A percentile compares a stretch with the other conserved stretches of the same genome.
Conservation (phyloP, 1,284 basidiomycete genomes). For the Fomitopsis schrenkii region DNA sequence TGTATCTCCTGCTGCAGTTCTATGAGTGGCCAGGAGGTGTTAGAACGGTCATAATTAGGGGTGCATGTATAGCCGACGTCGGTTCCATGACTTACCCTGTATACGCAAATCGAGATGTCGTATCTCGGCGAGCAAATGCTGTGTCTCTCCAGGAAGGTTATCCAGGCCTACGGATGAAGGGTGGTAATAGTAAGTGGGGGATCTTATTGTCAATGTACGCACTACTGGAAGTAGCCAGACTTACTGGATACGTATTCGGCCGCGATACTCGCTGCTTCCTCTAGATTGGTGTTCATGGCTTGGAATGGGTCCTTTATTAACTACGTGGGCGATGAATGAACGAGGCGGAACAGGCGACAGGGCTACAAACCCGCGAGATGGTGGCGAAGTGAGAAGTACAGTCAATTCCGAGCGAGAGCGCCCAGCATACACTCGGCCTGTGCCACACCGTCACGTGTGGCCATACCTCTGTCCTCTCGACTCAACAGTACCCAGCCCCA, state of each 20-base stretch:
- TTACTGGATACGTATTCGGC: slow-evolving; percentile 68
- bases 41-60: background rate
- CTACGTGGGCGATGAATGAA: too few species aligned
- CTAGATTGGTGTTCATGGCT: slow-evolving; percentile 38
- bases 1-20: slow-evolving; percentile 53
- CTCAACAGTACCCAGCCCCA: background rate
- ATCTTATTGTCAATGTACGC: background rate
- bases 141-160: slow-evolving; percentile 71
- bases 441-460: background rate
- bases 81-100: slow-evolving; percentile 36
- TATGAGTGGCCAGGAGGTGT: slow-evolving; percentile 16
- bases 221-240: slow-evolving; percentile 22
- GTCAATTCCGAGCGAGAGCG: too few species aligned
- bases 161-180: slow-evolving; percentile 52
- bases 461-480: background rate
- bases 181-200: background rate
- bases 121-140: slow-evolving; percentile 70
- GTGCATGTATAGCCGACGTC: background rate
- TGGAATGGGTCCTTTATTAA: too few species aligned
- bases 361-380: too few species aligned
- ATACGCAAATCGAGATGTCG: slow-evolving; percentile 50
- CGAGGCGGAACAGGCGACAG: too few species aligned
- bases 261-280: slow-evolving; percentile 68
- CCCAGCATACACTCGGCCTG: background rate
- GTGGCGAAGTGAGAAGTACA: too few species aligned